Evolutionary conservation across 495 filamentous ascomycete genomes (phyloP).

Genomic region (Stereocaulon alpinum): DNA sequence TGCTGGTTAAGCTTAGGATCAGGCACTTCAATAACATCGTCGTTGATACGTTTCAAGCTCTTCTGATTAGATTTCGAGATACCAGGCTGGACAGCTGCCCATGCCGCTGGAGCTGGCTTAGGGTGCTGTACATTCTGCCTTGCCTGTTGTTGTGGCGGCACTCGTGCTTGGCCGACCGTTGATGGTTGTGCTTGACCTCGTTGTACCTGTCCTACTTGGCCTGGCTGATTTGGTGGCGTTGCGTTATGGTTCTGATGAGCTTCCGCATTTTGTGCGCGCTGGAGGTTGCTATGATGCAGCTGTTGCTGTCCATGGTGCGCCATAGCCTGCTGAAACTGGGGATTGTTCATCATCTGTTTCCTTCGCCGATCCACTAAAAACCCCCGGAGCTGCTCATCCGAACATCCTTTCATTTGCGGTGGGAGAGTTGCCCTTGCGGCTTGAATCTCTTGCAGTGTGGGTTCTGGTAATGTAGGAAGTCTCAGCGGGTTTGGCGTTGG

Average conservation of each 20-base stretch:
- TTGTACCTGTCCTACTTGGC: conserved; percentile 5
- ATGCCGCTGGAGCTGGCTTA: background rate
- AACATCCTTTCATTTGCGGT: conserved; percentile 9
- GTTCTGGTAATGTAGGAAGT: conserved; percentile 11
- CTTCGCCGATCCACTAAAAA: conserved; percentile 32
- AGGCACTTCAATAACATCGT: conserved; percentile 51
- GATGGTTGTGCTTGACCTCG: conserved; percentile 8
- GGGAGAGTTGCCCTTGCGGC: conserved; percentile 15
- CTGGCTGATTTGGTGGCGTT: conserved; percentile 6
- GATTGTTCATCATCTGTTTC: conserved; percentile 27
- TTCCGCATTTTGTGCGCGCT: conserved; percentile 10
- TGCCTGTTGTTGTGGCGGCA: conserved; percentile 7
- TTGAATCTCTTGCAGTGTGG: conserved; percentile 21
- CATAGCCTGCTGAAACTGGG: conserved; percentile 28
- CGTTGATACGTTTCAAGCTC: conserved; percentile 45
- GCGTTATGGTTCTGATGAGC: conserved; percentile 11
- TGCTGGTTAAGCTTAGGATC: conserved; percentile 31
- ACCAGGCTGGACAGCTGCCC: background rate
- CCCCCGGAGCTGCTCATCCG: conserved; percentile 46
- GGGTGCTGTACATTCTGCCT: conserved; percentile 6
- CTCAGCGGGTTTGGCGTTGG: background rate
- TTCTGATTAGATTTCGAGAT: conserved; percentile 11
- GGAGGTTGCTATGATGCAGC: conserved; percentile 21
- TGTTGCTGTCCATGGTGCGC: conserved; percentile 31
- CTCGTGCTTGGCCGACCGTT: background rate